Conservation (phyloP, 2,329 filamentous ascomycete genomes). For the Cucurbitaria berberidis region DNA sequence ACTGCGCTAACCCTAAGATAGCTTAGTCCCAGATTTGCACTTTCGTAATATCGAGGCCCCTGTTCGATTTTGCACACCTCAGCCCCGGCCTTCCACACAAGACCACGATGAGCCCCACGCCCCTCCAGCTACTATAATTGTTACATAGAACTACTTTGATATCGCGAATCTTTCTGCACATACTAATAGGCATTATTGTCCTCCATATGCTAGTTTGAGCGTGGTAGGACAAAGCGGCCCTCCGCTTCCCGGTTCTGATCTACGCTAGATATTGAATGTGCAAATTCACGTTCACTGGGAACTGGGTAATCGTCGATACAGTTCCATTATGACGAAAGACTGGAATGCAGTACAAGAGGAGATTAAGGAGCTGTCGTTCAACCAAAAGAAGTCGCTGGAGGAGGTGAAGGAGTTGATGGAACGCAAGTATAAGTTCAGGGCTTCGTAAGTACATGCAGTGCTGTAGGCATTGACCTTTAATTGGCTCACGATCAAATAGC, state of each 20-base stretch:
- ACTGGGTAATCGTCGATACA: neutral
- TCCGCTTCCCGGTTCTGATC: neutral
- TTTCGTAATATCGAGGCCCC: neutral
- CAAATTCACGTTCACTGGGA: neutral
- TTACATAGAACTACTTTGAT: too few species aligned
- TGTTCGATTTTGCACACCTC: neutral
- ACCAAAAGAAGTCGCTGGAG: constrained; percentile 41
- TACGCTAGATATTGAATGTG: neutral
- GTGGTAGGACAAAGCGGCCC: neutral
- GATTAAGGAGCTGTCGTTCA: constrained; percentile 42
- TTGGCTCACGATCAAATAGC: constrained; percentile 18
- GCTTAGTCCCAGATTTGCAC: neutral
- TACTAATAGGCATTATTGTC: neutral
- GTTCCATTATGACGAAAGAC: constrained; percentile 38
- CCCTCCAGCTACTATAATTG: too few species aligned
- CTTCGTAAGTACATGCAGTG: constrained; percentile 36
- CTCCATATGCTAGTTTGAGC: neutral
- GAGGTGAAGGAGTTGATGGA: constrained; percentile 46
- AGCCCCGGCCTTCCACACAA: neutral
- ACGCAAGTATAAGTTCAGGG: constrained; percentile 38
- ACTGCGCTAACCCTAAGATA: too few species aligned
- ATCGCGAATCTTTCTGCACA: neutral
- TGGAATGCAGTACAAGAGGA: constrained; percentile 37
- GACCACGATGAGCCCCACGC: neutral
- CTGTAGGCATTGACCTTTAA: neutral